phyloP scores from a whole-genome alignment of 1,284 basidiomycete genomes.

The Leccinum fallax region DNA sequence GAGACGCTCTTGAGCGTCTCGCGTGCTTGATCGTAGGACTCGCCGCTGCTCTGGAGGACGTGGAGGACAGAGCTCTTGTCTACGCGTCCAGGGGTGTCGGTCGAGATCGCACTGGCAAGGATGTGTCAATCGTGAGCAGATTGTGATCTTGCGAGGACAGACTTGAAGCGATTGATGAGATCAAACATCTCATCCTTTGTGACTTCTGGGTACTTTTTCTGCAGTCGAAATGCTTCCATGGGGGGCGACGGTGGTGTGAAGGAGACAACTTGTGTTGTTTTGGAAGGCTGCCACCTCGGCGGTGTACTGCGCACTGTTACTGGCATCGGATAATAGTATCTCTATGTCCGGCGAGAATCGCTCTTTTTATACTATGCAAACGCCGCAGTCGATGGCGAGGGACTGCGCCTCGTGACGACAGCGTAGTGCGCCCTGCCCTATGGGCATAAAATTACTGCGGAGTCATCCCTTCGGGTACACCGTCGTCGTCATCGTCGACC shows the following conservation, averaged over 20 bases:
- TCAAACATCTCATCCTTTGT: constrained; percentile 91
- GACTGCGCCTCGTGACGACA: constrained; percentile 12
- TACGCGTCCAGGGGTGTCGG: constrained; percentile 84
- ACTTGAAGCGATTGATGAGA: constrained; percentile 94
- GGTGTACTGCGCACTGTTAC: constrained; percentile 4
- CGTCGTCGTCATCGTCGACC: neutral
- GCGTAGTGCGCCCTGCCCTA: no score
- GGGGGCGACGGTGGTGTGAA: constrained; percentile 25
- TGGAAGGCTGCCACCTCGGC: constrained; percentile 22
- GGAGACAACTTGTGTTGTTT: constrained; percentile 10
- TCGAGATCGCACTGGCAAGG: constrained; percentile 67
- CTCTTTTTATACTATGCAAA: constrained; percentile 10
- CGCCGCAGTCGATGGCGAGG: constrained; percentile 8
- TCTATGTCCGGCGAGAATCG: neutral
- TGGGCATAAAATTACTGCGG: neutral
- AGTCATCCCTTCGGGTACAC: neutral
- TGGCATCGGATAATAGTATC: constrained; percentile 2
- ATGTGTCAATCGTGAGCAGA: neutral
- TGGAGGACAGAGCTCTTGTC: constrained; percentile 84
- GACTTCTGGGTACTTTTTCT: constrained; percentile 94
- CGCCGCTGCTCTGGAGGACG: constrained; percentile 73
- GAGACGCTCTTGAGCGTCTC: constrained; percentile 95
- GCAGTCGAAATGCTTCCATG: constrained; percentile 88
- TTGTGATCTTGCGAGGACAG: constrained; percentile 40
- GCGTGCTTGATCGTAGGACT: constrained; percentile 90